Evolutionary conservation across 345 rosid genomes (phyloP), one percentile per base, ranked within the genome.

Genomic region (Lagerstroemia speciosa): DNA sequence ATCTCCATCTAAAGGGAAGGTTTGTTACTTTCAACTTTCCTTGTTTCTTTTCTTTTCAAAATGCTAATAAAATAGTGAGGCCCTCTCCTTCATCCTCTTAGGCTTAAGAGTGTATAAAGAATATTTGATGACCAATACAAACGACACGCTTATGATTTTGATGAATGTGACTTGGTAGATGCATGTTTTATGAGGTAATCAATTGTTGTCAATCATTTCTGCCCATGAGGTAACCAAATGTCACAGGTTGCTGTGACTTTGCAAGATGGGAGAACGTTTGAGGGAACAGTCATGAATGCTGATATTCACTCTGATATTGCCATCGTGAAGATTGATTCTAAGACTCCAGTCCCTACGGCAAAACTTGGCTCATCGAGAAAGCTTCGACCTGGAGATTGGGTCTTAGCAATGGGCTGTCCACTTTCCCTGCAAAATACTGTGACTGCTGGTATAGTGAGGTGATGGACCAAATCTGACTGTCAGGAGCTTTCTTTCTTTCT

Each of bases 301-400:
- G 98, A 93, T 81, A 66, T 91, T 70, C 98, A 89, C 73, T 93
- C 98, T 41, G 97, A 93, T 78, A 91, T 93, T 75, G 98, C 97
- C 71, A 81, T 93, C 14, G 92, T 91, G 57, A 93, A 89, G 83
- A 93, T 93, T 67, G 79, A 86, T 33, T 91, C 94, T 1, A 87
- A 85, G 74, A 83, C 83, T 37, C 92, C 98, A 58, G 82, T 91
- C 66, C 97, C 94, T 40, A 79, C 82, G 24, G 97, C 97, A 62
- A 85, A 85, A 55, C 89, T 91, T 86, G 97, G 98, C 64, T 84
- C 79, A 60, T 91, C 98, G 14, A 84, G 82, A 76, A 87, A 80
- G 80, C 88, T 93, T 78, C 94, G 92, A 73, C 94, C 97, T 63
- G 98, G 98, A 43, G 98, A 93, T 69, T 93, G 97, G 97, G 97